phyloP scores from a whole-genome alignment of 768 basidiomycete genomes.

The Leccinum ochraceum region DNA sequence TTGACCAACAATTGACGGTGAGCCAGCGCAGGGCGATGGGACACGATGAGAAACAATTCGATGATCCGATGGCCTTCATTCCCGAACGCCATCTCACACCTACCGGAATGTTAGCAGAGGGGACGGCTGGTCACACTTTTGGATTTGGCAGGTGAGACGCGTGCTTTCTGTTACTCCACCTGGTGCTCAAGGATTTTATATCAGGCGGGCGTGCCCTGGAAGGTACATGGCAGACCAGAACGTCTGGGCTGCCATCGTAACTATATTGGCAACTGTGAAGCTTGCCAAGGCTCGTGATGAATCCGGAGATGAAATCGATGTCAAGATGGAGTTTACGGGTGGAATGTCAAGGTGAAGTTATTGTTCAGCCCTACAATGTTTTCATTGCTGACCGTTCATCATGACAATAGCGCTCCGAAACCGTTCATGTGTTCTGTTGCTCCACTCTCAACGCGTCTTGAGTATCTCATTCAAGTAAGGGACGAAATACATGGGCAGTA shows the following conservation, averaged over 20 bases:
- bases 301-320: conserved; percentile 31
- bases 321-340: conserved; percentile 24
- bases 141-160: conserved; percentile 31
- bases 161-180: background rate
- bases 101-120: conserved; percentile 14
- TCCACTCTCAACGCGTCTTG: conserved; percentile 11
- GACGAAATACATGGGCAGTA: background rate
- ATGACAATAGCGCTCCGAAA: conserved; percentile 20
- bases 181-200: background rate
- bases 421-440: conserved; percentile 25
- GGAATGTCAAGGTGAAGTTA: conserved; percentile 21
- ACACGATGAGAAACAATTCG: conserved; percentile 52
- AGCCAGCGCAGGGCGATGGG: conserved; percentile 40
- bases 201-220: conserved; percentile 36
- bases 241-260: conserved; percentile 35
- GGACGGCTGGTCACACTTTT: conserved; percentile 3
- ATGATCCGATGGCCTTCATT: conserved; percentile 52
- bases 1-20: background rate
- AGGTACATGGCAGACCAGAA: conserved; percentile 33
- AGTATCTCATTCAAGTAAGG: conserved; percentile 15
- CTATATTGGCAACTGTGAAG: conserved; percentile 30
- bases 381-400: conserved; percentile 1
- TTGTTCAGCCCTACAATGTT: background rate
- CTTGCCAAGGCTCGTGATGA: conserved; percentile 30
- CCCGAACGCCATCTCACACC: conserved; percentile 55